A percentile compares a stretch with the other conserved stretches of the same genome.
phyloP scores from a whole-genome alignment of 1,139 yeast genomes.

The Nakaseomyces sp. region DNA sequence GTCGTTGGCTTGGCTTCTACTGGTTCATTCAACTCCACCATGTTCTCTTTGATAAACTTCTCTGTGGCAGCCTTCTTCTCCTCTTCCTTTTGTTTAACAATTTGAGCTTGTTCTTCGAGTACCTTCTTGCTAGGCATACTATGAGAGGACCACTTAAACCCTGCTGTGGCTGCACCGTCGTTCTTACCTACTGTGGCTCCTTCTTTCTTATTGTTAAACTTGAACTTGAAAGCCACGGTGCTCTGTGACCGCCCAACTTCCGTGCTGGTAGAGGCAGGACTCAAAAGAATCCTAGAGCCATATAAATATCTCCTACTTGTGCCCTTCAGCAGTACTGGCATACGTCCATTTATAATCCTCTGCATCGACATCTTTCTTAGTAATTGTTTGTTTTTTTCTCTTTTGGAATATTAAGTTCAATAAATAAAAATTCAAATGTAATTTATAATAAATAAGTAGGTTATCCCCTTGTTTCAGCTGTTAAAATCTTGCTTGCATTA shows the following conservation, averaged over 20 bases:
- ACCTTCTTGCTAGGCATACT: conserved; percentile 5
- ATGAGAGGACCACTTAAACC: conserved; percentile 3
- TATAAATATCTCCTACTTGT: conserved; percentile 2
- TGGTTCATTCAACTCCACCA: conserved; percentile 4
- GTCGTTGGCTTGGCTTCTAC: neutral
- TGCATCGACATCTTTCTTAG: neutral
- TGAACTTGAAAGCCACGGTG: conserved; percentile 5
- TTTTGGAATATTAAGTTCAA: neutral
- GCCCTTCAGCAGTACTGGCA: conserved; percentile 5
- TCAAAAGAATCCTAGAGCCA: neutral
- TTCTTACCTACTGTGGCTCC: neutral
- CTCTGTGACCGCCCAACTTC: neutral
- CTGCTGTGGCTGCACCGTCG: neutral
- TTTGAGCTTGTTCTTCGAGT: conserved; percentile 1
- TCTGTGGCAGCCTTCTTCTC: conserved; percentile 1
- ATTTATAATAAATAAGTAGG: neutral
- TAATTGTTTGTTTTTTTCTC: neutral
- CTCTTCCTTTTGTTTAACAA: conserved; percentile 1
- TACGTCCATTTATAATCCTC: neutral
- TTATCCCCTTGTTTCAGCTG: too few species aligned
- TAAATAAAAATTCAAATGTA: too few species aligned
- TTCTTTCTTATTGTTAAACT: neutral
- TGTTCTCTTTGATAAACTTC: conserved; percentile 2
- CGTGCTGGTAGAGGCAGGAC: neutral
- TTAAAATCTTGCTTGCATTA: too few species aligned